Conservation (phyloP, 1,284 basidiomycete species). For the Trichosporon ovoides region DNA sequence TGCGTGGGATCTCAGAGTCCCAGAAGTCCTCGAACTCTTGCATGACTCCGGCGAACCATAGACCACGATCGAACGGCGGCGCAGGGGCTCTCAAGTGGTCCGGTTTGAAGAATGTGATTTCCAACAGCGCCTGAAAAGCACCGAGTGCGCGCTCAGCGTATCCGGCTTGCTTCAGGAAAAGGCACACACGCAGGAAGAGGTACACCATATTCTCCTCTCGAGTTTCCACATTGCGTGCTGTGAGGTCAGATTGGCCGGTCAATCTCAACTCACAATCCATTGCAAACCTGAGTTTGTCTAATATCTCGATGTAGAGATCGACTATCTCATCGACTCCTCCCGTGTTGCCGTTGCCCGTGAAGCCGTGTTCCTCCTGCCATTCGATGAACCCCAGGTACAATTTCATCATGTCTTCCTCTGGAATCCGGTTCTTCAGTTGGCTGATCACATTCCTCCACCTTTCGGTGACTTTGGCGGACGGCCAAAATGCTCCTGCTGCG, state of each 20-base stretch:
- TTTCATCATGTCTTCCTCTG: constrained; percentile 31
- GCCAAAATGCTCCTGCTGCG: constrained; percentile 38
- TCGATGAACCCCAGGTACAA: constrained; percentile 43
- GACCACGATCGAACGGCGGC: constrained; percentile 15
- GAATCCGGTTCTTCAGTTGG: constrained; percentile 22
- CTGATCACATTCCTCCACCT: constrained; percentile 42
- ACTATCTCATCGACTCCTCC: constrained; percentile 42
- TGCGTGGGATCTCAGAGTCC: constrained; percentile 51
- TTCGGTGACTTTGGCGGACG: constrained; percentile 32
- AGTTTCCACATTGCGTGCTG: constrained; percentile 16
- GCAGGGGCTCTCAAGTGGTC: constrained; percentile 23
- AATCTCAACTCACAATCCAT: background rate
- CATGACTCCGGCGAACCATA: constrained; percentile 33
- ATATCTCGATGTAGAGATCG: constrained; percentile 39
- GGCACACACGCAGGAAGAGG: constrained; percentile 39
- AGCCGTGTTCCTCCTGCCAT: constrained; percentile 43
- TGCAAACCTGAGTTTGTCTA: constrained; percentile 21
- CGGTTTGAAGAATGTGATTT: constrained; percentile 52
- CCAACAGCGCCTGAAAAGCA: constrained; percentile 52
- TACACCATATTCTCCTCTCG: constrained; percentile 45
- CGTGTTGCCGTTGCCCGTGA: constrained; percentile 16
- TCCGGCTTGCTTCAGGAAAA: constrained; percentile 64
- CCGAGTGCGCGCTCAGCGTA: constrained; percentile 52
- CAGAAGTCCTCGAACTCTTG: constrained; percentile 52
- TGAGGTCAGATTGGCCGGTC: background rate